phyloP scores from a whole-genome alignment of 2,329 filamentous ascomycete genomes.

The Epichloe gansuensis region DNA sequence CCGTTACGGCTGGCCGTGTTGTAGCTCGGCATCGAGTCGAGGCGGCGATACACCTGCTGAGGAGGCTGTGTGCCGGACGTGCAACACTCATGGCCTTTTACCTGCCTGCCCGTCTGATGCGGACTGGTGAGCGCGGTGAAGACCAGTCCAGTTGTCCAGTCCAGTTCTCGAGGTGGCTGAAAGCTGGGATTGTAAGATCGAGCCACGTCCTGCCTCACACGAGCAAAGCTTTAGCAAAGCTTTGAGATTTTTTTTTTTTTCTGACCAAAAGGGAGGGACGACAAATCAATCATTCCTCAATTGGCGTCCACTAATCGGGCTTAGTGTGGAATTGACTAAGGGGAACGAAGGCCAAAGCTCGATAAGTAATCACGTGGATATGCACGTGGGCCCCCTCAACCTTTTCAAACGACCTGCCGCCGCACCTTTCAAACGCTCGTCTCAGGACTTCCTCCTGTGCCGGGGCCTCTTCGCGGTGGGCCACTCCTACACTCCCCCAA shows the following conservation, averaged over 20 bases:
- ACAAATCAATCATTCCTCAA: background rate
- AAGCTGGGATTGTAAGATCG: background rate
- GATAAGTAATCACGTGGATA: background rate
- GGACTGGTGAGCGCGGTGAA: background rate
- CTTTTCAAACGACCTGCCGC: background rate
- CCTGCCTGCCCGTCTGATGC: background rate
- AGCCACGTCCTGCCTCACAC: constrained; percentile 11
- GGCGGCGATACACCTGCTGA: constrained; percentile 36
- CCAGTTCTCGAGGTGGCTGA: background rate
- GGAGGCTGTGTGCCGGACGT: constrained; percentile 40
- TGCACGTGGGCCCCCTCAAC: background rate
- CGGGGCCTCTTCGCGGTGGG: constrained; percentile 1
- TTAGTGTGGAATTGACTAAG: background rate
- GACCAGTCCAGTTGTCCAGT: background rate
- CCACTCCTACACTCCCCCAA: background rate
- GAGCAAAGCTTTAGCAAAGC: constrained; percentile 9
- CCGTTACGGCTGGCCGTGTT: constrained; percentile 12
- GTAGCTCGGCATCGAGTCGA: constrained; percentile 15
- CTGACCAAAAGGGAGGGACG: constrained; percentile 7
- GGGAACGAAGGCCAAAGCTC: background rate
- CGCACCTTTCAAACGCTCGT: constrained; percentile 8
- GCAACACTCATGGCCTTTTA: constrained; percentile 38
- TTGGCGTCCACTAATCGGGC: constrained; percentile 5
- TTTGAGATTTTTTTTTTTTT: constrained; percentile 18
- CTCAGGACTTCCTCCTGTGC: constrained; percentile 8